Conservation (phyloP, 169 alveolate genomes). For the Plasmodium blacklocki region DNA sequence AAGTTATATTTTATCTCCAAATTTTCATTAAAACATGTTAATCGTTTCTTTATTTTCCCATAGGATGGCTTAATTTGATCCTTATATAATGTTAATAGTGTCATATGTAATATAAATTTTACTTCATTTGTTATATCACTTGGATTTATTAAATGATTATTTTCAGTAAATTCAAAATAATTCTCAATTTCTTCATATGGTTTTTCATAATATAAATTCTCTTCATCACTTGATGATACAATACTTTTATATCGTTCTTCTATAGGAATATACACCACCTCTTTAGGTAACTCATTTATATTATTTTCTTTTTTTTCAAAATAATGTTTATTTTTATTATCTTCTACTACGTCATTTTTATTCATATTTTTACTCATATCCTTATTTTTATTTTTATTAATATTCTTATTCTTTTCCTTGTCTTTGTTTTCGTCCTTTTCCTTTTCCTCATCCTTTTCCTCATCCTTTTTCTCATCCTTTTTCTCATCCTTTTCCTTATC, state of each 20-base stretch:
- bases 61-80: conserved; percentile 46
- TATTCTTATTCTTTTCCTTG: neutral
- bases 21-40: conserved; percentile 8
- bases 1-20: neutral
- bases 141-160: conserved; percentile 4
- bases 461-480: neutral
- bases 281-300: neutral
- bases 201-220: neutral
- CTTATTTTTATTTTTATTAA: neutral
- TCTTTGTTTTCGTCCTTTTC: neutral
- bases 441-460: neutral
- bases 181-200: neutral
- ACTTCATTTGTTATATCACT: conserved; percentile 28
- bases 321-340: neutral
- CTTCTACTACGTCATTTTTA: neutral
- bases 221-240: neutral
- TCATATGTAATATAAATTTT: conserved; percentile 41
- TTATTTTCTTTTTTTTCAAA: neutral
- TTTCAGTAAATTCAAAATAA: neutral
- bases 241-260: neutral
- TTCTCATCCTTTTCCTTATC: neutral
- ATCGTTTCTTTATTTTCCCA: conserved; percentile 3
- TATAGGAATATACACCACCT: neutral
- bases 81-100: conserved; percentile 23
- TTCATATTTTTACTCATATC: neutral